Base-by-base conservation (phyloP, 179 eudicot species). In the Nepenthes alata region DNA sequence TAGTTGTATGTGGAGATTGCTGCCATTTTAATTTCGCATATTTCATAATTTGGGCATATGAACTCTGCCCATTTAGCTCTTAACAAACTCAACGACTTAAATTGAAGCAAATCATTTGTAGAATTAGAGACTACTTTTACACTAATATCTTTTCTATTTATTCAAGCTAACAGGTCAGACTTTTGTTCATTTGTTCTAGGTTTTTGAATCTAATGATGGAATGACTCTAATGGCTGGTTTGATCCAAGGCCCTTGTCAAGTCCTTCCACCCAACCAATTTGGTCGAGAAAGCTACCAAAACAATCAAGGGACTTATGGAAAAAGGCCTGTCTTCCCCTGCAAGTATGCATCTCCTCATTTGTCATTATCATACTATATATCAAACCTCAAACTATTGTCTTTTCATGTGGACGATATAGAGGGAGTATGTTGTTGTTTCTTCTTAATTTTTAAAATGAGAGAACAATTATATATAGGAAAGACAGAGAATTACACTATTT, bases 191-290 rank as follows among this genome's bases (percentile, higher is more conserved):
- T 55, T 60, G 11, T 55, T 65, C 39, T 60, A 90, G 97, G 96
- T 90, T 13, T 90, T 85, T 58, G 97, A 90, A 70, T 90, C 96
- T 67, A 82, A 83, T 65, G 78, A 78, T 69, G 85, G 73, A 55
- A 75, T 67, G 66, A 69, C 69, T 15, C 25, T 83, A 56, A 69
- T 69, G 86, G 90, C 90, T 72, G 77, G 86, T 53, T 74, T 74
- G 47, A 72, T 88, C 60, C 79, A 80, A 67, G 86, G 90, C 62
- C 90, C 83, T n/a, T 88, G 95, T 72, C 74, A 81, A 71, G 93
- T 90, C 72, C 85, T 81, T 78, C 88, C 87, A 37, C 80, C 86
- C 49, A 66, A 83, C 56, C 80, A 75, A 50, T 88, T 75, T 65
- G 75, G 73, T 55, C 86, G 78, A 69, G 90, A 85, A 62, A 75